Percentiles rank a stretch among this genome's conserved stretches.
Evolutionary conservation across 2,329 filamentous ascomycete species (phyloP).

Genomic region (Phialophora chinensis): DNA sequence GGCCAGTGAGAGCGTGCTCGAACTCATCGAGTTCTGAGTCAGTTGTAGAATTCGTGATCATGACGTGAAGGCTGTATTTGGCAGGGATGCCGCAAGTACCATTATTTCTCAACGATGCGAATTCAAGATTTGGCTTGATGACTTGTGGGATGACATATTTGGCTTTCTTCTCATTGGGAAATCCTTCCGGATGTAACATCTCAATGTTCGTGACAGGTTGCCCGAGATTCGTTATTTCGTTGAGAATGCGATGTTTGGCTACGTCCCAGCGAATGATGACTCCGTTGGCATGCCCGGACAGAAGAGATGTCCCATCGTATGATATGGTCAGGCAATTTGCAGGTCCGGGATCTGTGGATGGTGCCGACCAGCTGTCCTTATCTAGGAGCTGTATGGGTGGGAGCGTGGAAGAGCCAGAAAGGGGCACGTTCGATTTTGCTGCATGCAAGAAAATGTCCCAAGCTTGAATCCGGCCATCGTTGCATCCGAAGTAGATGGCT

Average conservation of each 20-base stretch:
- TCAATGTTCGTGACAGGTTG: conserved; percentile 81
- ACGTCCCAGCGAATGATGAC: conserved; percentile 83
- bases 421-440: conserved; percentile 8
- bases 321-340: conserved; percentile 73
- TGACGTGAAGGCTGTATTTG: conserved; percentile 50
- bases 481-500: conserved; percentile 79
- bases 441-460: conserved; percentile 69
- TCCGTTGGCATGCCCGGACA: conserved; percentile 82
- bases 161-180: conserved; percentile 44
- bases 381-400: conserved; percentile 49
- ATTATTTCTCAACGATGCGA: conserved; percentile 46
- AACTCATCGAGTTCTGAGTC: conserved; percentile 51
- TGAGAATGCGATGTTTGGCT: conserved; percentile 69
- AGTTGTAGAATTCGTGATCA: conserved; percentile 48
- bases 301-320: conserved; percentile 79
- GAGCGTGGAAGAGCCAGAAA: conserved; percentile 43
- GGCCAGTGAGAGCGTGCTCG: conserved; percentile 38
- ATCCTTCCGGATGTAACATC: conserved; percentile 69
- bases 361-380: conserved; percentile 57
- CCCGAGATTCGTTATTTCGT: conserved; percentile 73
- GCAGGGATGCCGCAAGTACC: conserved; percentile 47
- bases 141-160: conserved; percentile 65
- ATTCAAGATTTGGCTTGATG: conserved; percentile 71
- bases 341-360: conserved; percentile 67
- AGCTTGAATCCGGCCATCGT: conserved; percentile 79